These are phyloP conservation scores for Cystobasidiopsis lactophilus DNA, from an alignment of 768 basidiomycete genomes.

Conservation along the genomic window DNA sequence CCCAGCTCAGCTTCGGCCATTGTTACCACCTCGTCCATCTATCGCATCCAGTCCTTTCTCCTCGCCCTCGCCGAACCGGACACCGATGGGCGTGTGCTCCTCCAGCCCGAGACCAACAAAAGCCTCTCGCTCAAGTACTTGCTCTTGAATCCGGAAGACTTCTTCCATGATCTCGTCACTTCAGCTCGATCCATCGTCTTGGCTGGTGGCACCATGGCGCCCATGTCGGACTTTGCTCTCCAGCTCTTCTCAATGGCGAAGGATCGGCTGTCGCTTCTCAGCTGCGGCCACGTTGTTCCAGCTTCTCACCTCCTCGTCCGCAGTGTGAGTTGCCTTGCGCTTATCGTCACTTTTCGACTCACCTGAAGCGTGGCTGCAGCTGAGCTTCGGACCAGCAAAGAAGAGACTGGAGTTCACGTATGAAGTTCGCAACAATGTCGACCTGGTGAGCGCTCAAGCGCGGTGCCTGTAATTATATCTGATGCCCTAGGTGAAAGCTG, in stretches of 20 bases:
- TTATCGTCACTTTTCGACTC: too few relatives aligned
- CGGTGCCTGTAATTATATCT: background rate
- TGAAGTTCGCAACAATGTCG: constrained; percentile 34
- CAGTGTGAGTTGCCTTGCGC: background rate
- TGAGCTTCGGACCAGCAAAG: constrained; percentile 14
- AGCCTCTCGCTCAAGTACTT: constrained; percentile 55
- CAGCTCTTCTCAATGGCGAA: constrained; percentile 54
- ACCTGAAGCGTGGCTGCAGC: background rate
- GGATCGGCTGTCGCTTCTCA: constrained; percentile 51
- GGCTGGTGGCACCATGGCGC: constrained; percentile 96
- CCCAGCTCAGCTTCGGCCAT: background rate
- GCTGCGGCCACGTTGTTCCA: constrained; percentile 83
- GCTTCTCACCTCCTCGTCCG: constrained; percentile 48
- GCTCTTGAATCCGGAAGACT: constrained; percentile 69
- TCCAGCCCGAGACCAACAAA: background rate
- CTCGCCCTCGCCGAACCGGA: constrained; percentile 42
- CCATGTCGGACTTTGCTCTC: constrained; percentile 66
- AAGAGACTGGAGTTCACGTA: constrained; percentile 50
- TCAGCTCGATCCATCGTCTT: constrained; percentile 62
- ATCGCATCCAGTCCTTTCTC: constrained; percentile 55
- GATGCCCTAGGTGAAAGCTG: constrained; percentile 30
- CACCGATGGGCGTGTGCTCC: constrained; percentile 4
- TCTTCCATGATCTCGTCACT: constrained; percentile 64
- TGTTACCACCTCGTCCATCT: constrained; percentile 26
- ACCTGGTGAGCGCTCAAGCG: constrained; percentile 13